These are phyloP conservation scores for Nigrospora osmanthi DNA, from an alignment of 2,329 filamentous ascomycete genomes.

Conservation along the genomic window DNA sequence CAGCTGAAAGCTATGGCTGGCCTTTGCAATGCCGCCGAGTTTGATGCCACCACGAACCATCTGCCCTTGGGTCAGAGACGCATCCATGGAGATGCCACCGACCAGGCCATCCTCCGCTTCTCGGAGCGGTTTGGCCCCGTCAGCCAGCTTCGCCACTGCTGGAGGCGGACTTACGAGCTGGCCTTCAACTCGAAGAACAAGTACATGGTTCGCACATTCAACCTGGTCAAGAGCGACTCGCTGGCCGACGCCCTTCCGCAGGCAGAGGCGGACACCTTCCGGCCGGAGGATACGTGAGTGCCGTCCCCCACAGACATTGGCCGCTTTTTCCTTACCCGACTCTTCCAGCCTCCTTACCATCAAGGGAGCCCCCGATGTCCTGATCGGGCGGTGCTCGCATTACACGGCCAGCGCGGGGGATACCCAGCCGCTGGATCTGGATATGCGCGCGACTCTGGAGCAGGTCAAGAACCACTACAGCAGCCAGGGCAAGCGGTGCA, in stretches of 20 bases:
- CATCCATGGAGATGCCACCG: conserved; percentile 34
- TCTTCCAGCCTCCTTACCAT: conserved; percentile 35
- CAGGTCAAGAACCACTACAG: conserved; percentile 30
- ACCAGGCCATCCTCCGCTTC: conserved; percentile 32
- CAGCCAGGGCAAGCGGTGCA: conserved; percentile 33
- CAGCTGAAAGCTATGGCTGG: conserved; percentile 13
- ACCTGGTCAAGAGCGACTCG: conserved; percentile 33
- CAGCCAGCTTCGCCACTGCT: conserved; percentile 4
- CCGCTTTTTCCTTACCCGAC: background rate
- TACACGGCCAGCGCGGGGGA: conserved; percentile 25
- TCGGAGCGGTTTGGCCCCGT: conserved; percentile 17
- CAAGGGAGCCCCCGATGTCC: conserved; percentile 47
- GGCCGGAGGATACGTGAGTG: background rate
- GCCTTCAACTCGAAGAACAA: conserved; percentile 45
- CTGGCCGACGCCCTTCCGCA: background rate
- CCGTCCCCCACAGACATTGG: conserved; percentile 28
- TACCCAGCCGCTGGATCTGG: conserved; percentile 25
- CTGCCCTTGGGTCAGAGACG: conserved; percentile 24
- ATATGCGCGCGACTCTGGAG: conserved; percentile 23
- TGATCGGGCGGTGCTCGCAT: conserved; percentile 26
- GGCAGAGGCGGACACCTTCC: background rate
- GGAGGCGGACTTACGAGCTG: conserved; percentile 26
- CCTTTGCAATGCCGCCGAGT: conserved; percentile 34
- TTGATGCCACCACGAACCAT: conserved; percentile 27
- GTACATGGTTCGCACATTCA: conserved; percentile 38